These are phyloP conservation scores for Xylaria palmicola DNA, from an alignment of 495 filamentous ascomycete species.

Conservation along the genomic window DNA sequence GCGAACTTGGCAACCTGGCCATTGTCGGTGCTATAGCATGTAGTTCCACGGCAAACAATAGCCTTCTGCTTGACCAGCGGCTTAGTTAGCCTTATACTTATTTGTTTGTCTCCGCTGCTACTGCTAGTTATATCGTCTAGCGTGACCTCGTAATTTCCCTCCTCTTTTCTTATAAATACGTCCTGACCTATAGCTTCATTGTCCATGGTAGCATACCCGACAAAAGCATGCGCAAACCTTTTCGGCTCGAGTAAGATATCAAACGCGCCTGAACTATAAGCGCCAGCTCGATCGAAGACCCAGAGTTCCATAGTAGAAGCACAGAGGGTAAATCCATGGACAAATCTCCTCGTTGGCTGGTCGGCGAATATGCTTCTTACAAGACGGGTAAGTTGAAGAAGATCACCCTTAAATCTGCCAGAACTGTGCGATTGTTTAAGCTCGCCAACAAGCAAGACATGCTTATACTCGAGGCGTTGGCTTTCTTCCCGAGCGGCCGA, in stretches of 20 bases:
- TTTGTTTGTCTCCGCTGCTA: not conserved
- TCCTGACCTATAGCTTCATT: constrained; percentile 26
- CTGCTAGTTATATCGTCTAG: not conserved
- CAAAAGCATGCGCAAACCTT: constrained; percentile 20
- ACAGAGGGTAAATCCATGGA: constrained; percentile 33
- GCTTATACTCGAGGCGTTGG: not conserved
- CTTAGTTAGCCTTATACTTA: not conserved
- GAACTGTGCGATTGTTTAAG: not conserved
- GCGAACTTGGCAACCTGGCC: constrained; percentile 10
- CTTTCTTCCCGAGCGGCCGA: not conserved
- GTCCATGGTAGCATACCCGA: constrained; percentile 31
- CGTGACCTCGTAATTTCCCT: not conserved
- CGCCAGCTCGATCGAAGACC: constrained; percentile 40
- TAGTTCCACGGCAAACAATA: constrained; percentile 9
- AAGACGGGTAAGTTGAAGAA: not conserved
- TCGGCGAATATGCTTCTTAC: constrained; percentile 3
- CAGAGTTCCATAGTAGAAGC: constrained; percentile 30
- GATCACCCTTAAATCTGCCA: not conserved
- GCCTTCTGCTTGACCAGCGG: not conserved
- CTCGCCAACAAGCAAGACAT: not conserved
- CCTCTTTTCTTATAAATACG: constrained; percentile 18
- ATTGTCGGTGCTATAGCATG: not conserved
- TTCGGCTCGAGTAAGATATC: constrained; percentile 32
- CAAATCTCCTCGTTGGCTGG: constrained; percentile 22
- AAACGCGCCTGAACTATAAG: constrained; percentile 32